A percentile compares a stretch with the other conserved stretches of the same genome.
These are phyloP conservation scores for Sclerotinia glacialis DNA, from an alignment of 2,329 filamentous ascomycete species.

Conservation along the genomic window DNA sequence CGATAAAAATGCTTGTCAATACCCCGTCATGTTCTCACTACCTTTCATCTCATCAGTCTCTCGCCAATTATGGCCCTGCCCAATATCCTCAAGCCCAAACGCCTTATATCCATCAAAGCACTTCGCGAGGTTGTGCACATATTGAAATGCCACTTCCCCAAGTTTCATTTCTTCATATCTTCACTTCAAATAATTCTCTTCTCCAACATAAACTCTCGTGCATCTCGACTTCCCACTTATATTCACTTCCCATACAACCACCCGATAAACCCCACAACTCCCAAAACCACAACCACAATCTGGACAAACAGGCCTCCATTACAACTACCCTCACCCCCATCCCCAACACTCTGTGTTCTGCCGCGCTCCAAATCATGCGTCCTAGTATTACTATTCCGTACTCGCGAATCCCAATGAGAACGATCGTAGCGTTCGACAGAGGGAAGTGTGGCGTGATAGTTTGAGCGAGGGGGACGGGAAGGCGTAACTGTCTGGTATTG, in stretches of 20 bases:
- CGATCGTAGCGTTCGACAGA: conserved; percentile 5
- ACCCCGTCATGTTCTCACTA: no score
- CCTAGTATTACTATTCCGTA: not conserved
- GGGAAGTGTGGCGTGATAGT: not conserved
- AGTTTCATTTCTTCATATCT: not conserved
- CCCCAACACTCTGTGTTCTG: not conserved
- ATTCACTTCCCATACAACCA: not conserved
- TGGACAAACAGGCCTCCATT: not conserved
- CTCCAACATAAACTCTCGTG: no score
- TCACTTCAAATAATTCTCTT: no score
- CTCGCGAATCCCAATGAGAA: conserved; percentile 11
- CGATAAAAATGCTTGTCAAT: no score
- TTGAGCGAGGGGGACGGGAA: not conserved
- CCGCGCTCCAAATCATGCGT: not conserved
- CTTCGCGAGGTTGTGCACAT: not conserved
- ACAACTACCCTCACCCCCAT: not conserved
- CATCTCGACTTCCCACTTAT: no score
- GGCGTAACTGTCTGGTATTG: not conserved
- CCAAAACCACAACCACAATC: not conserved
- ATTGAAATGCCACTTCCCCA: not conserved
- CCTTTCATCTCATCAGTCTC: no score
- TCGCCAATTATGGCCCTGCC: no score
- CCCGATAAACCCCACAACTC: not conserved
- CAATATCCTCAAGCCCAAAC: not conserved
- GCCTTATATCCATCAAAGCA: not conserved